Evolutionary conservation across 176 grass and related monocot species (phyloP).

Genomic region (Hyparrhenia diplandra): DNA sequence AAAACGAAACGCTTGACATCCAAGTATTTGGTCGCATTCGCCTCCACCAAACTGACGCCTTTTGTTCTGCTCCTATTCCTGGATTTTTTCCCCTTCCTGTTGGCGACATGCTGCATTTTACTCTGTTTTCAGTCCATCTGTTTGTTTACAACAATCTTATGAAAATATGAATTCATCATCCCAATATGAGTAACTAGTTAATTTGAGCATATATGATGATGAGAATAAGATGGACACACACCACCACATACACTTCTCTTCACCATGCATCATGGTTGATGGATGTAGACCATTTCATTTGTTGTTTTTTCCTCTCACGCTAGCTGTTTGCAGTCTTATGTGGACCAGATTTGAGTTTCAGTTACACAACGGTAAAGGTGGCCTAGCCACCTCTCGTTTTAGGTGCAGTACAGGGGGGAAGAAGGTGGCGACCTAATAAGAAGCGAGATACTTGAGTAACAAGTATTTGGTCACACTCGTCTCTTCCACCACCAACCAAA

Average conservation of each 20-base stretch:
- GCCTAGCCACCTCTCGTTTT: background rate
- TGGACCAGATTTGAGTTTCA: conserved; percentile 3
- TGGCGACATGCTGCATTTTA: background rate
- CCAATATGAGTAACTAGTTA: no score
- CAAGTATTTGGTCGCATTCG: background rate
- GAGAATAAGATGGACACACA: no score
- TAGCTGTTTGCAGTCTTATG: background rate
- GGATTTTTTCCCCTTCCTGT: background rate
- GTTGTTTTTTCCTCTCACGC: background rate
- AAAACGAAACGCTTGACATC: background rate
- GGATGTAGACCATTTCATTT: background rate
- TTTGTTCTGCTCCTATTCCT: background rate
- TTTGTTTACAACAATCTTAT: no score
- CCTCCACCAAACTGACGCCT: background rate
- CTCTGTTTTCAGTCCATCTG: background rate
- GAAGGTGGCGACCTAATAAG: background rate
- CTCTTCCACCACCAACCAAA: background rate
- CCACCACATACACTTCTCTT: background rate
- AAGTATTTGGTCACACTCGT: background rate
- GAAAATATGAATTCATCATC: no score
- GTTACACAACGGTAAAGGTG: conserved; percentile 32
- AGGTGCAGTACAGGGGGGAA: background rate
- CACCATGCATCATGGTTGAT: background rate
- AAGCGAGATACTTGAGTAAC: conserved; percentile 10
- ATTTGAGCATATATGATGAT: no score